Conservation (phyloP, 495 filamentous ascomycete species). For the Penicillium verhagenii region DNA sequence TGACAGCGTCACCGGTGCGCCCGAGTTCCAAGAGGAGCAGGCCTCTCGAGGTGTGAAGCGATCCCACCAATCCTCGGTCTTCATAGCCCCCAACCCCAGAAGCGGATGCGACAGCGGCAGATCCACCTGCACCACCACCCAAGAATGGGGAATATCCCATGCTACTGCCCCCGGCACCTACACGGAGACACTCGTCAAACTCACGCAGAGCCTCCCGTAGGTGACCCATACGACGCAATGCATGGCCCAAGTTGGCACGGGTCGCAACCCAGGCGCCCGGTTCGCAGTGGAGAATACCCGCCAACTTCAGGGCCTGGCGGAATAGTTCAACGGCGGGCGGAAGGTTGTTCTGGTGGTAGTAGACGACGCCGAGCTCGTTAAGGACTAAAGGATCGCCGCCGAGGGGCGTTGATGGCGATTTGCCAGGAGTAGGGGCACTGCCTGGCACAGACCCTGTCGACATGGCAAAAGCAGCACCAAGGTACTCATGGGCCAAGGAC, state of each 20-base stretch:
- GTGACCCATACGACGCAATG: constrained; percentile 69
- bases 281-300: constrained; percentile 76
- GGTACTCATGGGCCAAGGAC: constrained; percentile 91
- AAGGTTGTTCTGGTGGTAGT: constrained; percentile 85
- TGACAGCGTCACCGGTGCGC: constrained; percentile 64
- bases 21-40: constrained; percentile 69
- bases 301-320: constrained; percentile 67
- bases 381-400: constrained; percentile 79
- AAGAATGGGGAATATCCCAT: constrained; percentile 43
- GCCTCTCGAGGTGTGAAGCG: constrained; percentile 52
- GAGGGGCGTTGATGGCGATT: constrained; percentile 51
- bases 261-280: constrained; percentile 83
- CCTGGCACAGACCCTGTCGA: constrained; percentile 55
- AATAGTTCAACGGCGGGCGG: constrained; percentile 72
- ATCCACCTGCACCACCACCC: constrained; percentile 36
- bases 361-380: constrained; percentile 92
- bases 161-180: constrained; percentile 69
- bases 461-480: constrained; percentile 78
- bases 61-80: constrained; percentile 45
- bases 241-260: constrained; percentile 85
- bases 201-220: constrained; percentile 70
- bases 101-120: constrained; percentile 31
- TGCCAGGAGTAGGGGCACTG: constrained; percentile 21
- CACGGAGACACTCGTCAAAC: constrained; percentile 78
- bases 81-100: constrained; percentile 48